phyloP scores from a whole-genome alignment of 2,329 filamentous ascomycete genomes.

The Pleurostoma richardsiae region DNA sequence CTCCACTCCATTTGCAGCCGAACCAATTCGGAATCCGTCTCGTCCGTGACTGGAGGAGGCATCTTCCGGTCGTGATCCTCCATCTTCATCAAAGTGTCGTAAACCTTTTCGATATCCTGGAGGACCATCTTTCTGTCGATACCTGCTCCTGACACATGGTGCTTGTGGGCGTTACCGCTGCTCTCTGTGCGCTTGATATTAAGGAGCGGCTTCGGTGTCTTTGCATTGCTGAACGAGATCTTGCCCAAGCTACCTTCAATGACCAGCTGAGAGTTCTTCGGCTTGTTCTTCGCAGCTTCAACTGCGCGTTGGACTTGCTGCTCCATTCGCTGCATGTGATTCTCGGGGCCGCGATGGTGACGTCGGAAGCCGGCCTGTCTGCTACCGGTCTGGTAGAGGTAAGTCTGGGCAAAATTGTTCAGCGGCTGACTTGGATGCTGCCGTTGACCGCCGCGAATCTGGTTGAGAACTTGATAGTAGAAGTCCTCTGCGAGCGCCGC shows the following conservation, averaged over 20 bases:
- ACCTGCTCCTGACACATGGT: constrained; percentile 30
- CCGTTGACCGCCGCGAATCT: constrained; percentile 83
- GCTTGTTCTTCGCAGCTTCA: constrained; percentile 93
- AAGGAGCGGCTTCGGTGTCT: constrained; percentile 89
- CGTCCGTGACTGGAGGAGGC: constrained; percentile 57
- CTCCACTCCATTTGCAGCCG: constrained; percentile 78
- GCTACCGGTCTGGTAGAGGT: constrained; percentile 90
- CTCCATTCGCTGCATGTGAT: constrained; percentile 98
- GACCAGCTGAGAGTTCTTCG: constrained; percentile 95
- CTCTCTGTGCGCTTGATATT: constrained; percentile 89
- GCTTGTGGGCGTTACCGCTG: constrained; percentile 48
- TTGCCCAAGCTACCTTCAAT: constrained; percentile 95
- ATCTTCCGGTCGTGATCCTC: constrained; percentile 87
- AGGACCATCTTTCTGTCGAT: constrained; percentile 80
- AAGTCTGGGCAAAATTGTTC: constrained; percentile 96
- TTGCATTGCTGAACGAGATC: constrained; percentile 98
- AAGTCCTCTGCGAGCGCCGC: constrained; percentile 87
- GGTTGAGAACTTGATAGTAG: constrained; percentile 96
- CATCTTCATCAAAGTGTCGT: constrained; percentile 83
- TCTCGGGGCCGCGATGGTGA: constrained; percentile 80
- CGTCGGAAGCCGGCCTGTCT: constrained; percentile 70
- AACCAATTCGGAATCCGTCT: constrained; percentile 62
- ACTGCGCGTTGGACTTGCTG: constrained; percentile 97
- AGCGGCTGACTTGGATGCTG: constrained; percentile 90
- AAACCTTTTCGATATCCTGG: constrained; percentile 83